Percentiles rank a stretch among this genome's conserved stretches.
phyloP scores from a whole-genome alignment of 1,284 basidiomycete species.

The Gymnopus androsaceus region DNA sequence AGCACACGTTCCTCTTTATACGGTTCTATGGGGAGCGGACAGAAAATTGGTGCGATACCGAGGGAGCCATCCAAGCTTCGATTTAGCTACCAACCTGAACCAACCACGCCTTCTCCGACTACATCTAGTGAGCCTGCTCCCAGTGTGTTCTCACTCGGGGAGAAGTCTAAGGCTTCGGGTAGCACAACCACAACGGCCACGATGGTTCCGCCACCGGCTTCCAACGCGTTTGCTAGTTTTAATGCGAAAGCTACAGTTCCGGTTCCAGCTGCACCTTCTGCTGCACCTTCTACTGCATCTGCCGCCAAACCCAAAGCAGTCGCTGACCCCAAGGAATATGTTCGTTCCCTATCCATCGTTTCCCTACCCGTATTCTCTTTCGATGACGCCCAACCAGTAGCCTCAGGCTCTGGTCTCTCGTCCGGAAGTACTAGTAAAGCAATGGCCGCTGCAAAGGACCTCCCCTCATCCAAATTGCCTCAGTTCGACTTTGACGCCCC shows the following conservation, averaged over 20 bases:
- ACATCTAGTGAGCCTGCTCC: background rate
- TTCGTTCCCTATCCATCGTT: conserved; percentile 27
- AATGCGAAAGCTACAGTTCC: conserved; percentile 17
- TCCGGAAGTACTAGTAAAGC: conserved; percentile 35
- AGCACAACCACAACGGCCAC: background rate
- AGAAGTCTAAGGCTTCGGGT: too few species aligned
- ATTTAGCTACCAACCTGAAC: conserved; percentile 58
- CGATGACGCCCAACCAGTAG: conserved; percentile 26
- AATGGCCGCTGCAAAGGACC: conserved; percentile 30
- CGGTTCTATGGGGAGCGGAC: conserved; percentile 20
- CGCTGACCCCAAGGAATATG: conserved; percentile 33
- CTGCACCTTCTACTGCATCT: conserved; percentile 4
- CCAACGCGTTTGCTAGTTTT: background rate
- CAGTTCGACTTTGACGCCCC: conserved; percentile 23
- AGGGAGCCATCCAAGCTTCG: conserved; percentile 75
- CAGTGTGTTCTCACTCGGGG: background rate
- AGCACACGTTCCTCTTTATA: conserved; percentile 8
- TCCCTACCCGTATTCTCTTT: conserved; percentile 31
- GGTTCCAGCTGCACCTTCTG: conserved; percentile 18
- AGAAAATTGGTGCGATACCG: conserved; percentile 47
- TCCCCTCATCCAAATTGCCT: conserved; percentile 14
- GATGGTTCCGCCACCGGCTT: background rate
- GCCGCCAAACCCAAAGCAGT: background rate
- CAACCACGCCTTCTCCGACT: conserved; percentile 19
- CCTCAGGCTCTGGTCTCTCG: conserved; percentile 34